Base-by-base conservation (phyloP, 495 filamentous ascomycete species). In the Xeromyces bisporus region DNA sequence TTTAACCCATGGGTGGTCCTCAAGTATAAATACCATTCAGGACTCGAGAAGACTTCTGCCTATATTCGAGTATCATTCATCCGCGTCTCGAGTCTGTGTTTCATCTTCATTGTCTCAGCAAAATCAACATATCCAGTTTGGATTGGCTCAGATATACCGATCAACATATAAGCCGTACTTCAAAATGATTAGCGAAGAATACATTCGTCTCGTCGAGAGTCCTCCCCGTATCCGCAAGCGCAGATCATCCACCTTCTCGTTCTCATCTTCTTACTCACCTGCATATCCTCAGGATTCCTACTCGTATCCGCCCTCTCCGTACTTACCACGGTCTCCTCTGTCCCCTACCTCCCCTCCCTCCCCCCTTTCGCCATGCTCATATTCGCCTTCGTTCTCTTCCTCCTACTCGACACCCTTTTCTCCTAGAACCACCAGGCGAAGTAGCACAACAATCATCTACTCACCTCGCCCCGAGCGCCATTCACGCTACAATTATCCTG, bases 161-260 rank as follows among this genome's bases (percentile, higher is more conserved):
- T n/a, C n/a, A n/a, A n/a, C n/a, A n/a, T n/a, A n/a, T n/a, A n/a
- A n/a, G n/a, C n/a, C n/a, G n/a, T n/a, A n/a, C n/a, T n/a, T 9
- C 20, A 21, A 21, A 9, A 21, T 21, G 20, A 4, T 9, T 9
- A 21, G 20, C 20, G 9, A 9, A 5, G 15, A 15, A 15, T 34
- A 17, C 15, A 18, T 41, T 36, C 44, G 40, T 13, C 21, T 43
- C 28, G 32, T 34, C 4, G 31, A 43, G 31, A 39, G 30, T 6
- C 31, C 30, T 13, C 21, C 21, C 6, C 21, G 36, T 24, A 2
- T 27, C 38, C 2, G 33, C 40, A 1, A 31, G 32, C 20, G 40
- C 44, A 14, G 13, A 12, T 23, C 33, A 9, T 21, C n/a, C 23
- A 25, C 29, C 20, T 40, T 18, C 17, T 26, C 16, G 2, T 11